phyloP scores from a whole-genome alignment of 108 stramenopile species.

The Conticribra weissflogii region DNA sequence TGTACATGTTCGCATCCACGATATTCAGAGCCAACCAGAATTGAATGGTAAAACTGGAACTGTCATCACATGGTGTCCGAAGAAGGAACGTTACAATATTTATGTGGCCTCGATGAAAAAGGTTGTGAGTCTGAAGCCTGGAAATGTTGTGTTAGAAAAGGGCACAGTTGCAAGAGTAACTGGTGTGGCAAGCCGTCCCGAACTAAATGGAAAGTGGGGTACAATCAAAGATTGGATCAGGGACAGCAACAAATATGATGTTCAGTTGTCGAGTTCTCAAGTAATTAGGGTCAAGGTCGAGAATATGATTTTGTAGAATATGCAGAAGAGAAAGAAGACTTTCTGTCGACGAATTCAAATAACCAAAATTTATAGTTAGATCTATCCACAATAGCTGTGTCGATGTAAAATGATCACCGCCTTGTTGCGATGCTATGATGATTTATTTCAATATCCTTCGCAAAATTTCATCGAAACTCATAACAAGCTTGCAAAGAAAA shows the following conservation, averaged over 20 bases:
- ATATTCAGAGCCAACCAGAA: slow-evolving; percentile 77
- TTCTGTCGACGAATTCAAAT: not conserved
- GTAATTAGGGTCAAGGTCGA: slow-evolving; percentile 83
- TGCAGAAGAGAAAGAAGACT: not conserved
- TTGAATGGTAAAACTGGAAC: slow-evolving; percentile 81
- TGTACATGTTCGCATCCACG: slow-evolving; percentile 80
- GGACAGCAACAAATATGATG: slow-evolving; percentile 79
- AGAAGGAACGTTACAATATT: slow-evolving; percentile 80
- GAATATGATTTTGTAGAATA: slow-evolving; percentile 72
- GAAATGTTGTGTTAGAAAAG: slow-evolving; percentile 76
- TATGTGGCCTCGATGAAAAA: slow-evolving; percentile 70
- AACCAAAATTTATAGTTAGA: too few relatives aligned
- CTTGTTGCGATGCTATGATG: too few relatives aligned
- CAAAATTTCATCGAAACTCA: too few relatives aligned
- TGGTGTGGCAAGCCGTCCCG: slow-evolving; percentile 75
- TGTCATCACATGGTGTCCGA: slow-evolving; percentile 77
- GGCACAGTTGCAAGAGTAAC: slow-evolving; percentile 74
- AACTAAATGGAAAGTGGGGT: slow-evolving; percentile 88
- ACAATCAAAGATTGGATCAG: slow-evolving; percentile 80
- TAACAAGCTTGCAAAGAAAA: too few relatives aligned
- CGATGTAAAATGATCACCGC: too few relatives aligned
- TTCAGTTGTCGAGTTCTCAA: slow-evolving; percentile 77
- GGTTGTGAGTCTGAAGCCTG: slow-evolving; percentile 73
- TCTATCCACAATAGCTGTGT: too few relatives aligned
- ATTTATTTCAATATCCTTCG: too few relatives aligned